phyloP scores from a whole-genome alignment of 306 rosid species.

The Gastrolobium bilobum region DNA sequence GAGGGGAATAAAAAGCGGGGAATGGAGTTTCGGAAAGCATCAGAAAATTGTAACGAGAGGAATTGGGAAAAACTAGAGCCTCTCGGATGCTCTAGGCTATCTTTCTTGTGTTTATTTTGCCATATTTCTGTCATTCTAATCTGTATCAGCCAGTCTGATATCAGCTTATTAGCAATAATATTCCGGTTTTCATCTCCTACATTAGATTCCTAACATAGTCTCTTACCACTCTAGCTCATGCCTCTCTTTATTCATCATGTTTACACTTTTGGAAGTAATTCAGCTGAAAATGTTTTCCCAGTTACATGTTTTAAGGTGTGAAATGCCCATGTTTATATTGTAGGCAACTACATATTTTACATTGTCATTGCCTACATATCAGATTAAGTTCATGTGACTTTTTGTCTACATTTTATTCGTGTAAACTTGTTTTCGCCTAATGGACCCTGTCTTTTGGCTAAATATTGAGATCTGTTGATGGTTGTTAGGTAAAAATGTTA shows the following conservation, averaged over 20 bases:
- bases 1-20: too few species aligned
- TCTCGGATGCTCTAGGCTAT: too few species aligned
- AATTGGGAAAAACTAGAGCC: too few species aligned
- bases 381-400: background rate
- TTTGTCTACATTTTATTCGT: background rate
- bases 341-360: background rate
- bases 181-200: too few species aligned
- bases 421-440: conserved; percentile 6
- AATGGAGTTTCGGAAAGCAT: too few species aligned
- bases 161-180: too few species aligned
- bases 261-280: background rate
- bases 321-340: background rate
- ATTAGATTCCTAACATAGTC: background rate
- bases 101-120: too few species aligned
- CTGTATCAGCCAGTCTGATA: too few species aligned
- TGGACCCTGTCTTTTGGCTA: conserved; percentile 10
- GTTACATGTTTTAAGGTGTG: background rate
- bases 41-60: too few species aligned
- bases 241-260: background rate
- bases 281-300: background rate
- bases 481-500: background rate
- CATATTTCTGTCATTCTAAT: too few species aligned
- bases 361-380: conserved; percentile 4
- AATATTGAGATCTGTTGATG: background rate
- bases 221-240: background rate